phyloP scores from a whole-genome alignment of 2,329 filamentous ascomycete species.

The Capronia epimyces region DNA sequence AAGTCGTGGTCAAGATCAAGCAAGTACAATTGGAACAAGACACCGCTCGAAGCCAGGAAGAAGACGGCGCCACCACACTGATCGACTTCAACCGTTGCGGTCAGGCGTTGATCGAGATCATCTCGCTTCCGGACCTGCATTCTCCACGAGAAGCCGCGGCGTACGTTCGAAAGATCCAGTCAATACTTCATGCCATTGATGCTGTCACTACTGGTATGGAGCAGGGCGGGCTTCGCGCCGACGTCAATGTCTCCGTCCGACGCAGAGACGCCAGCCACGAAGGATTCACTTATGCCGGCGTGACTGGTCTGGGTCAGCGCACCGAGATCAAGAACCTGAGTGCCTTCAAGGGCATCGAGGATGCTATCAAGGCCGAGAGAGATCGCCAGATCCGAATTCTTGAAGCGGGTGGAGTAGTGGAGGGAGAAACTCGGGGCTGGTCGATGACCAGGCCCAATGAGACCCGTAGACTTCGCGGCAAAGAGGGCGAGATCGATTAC shows the following conservation, averaged over 20 bases:
- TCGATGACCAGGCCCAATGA: constrained; percentile 69
- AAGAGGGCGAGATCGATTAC: constrained; percentile 96
- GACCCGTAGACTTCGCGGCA: constrained; percentile 76
- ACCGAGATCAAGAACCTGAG: constrained; percentile 98
- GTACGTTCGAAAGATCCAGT: constrained; percentile 82
- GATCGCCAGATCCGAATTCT: constrained; percentile 80
- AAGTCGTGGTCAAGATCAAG: constrained; percentile 74
- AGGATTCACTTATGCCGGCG: constrained; percentile 50
- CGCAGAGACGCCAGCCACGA: constrained; percentile 49
- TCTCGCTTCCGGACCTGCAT: constrained; percentile 83
- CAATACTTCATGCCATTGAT: constrained; percentile 70
- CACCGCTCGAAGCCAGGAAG: constrained; percentile 85
- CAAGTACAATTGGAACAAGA: constrained; percentile 98
- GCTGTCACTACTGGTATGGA: constrained; percentile 92
- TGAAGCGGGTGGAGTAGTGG: constrained; percentile 65
- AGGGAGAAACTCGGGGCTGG: constrained; percentile 91
- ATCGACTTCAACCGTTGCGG: constrained; percentile 94
- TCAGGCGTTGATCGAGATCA: constrained; percentile 87
- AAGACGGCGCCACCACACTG: constrained; percentile 66
- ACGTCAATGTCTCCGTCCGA: constrained; percentile 89
- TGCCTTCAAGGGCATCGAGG: constrained; percentile 90
- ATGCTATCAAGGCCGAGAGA: constrained; percentile 85
- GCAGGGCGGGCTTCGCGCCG: constrained; percentile 78
- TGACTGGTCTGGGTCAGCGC: constrained; percentile 67
- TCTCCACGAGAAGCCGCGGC: constrained; percentile 81